Percentiles rank a stretch among this genome's conserved stretches.
phyloP scores from a whole-genome alignment of 192 early-diverging fungal genomes.

The Rhizophagus clarus region DNA sequence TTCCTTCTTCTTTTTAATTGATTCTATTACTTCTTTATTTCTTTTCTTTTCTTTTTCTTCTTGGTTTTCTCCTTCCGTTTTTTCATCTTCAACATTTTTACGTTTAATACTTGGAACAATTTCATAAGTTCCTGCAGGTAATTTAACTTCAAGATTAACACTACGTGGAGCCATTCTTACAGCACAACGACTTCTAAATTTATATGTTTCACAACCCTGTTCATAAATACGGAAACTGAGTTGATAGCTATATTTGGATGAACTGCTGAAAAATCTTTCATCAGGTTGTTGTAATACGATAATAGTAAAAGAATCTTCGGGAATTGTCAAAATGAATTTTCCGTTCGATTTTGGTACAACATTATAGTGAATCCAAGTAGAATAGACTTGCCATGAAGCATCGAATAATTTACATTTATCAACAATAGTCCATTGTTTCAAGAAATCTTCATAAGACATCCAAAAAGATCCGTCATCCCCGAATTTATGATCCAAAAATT shows the following conservation, averaged over 20 bases:
- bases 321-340: slow-evolving; percentile 36
- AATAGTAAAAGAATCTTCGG: slow-evolving; percentile 27
- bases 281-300: slow-evolving; percentile 42
- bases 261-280: slow-evolving; percentile 36
- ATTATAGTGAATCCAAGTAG: slow-evolving; percentile 45
- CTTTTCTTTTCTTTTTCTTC: neutral
- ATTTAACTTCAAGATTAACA: slow-evolving; percentile 37
- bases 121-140: slow-evolving; percentile 38
- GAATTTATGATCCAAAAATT: slow-evolving; percentile 33
- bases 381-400: slow-evolving; percentile 40
- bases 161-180: slow-evolving; percentile 26
- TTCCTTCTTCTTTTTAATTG: slow-evolving; percentile 17
- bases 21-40: too few relatives aligned
- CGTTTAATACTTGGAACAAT: slow-evolving; percentile 39
- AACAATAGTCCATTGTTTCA: slow-evolving; percentile 38
- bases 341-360: slow-evolving; percentile 39
- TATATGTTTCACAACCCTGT: neutral
- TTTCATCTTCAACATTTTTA: slow-evolving; percentile 31
- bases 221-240: neutral
- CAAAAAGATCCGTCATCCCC: slow-evolving; percentile 44
- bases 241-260: slow-evolving; percentile 37
- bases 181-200: neutral
- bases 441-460: slow-evolving; percentile 44
- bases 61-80: neutral
- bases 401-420: slow-evolving; percentile 37